Evolutionary conservation across 345 rosid species (phyloP).

Genomic region (Abelmoschus esculentus): DNA sequence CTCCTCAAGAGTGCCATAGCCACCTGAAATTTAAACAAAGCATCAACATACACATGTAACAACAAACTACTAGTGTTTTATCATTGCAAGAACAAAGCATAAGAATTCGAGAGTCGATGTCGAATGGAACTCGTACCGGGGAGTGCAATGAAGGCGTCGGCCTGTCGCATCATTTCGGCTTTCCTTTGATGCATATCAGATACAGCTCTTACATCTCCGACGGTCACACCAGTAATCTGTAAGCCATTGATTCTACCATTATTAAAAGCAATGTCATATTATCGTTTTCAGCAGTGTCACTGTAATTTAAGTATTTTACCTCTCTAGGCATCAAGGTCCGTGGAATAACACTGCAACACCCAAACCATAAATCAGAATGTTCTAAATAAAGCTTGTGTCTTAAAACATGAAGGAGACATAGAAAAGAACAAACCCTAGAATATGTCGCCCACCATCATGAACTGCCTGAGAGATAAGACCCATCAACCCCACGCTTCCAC

Average conservation of each 20-base stretch:
- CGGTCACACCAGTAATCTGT: slow-evolving; percentile 67
- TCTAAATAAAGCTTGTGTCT: slow-evolving; percentile 17
- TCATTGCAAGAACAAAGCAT: background rate
- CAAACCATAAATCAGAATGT: background rate
- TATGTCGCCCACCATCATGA: slow-evolving; percentile 99
- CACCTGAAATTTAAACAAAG: slow-evolving; percentile 38
- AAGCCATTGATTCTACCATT: background rate
- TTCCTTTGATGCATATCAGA: slow-evolving; percentile 94
- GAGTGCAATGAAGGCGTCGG: slow-evolving; percentile 90
- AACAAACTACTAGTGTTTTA: background rate
- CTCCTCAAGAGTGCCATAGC: slow-evolving; percentile 94
- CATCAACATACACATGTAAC: background rate
- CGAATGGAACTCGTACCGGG: slow-evolving; percentile 43
- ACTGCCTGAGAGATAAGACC: slow-evolving; percentile 97
- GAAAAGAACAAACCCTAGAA: slow-evolving; percentile 67
- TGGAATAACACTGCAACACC: slow-evolving; percentile 72
- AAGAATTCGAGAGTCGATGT: background rate
- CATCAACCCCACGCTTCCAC: slow-evolving; percentile 97
- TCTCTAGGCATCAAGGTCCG: slow-evolving; percentile 76
- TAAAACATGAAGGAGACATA: slow-evolving; percentile 24
- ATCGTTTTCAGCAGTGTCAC: background rate
- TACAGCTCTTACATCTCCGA: slow-evolving; percentile 89
- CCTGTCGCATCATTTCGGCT: slow-evolving; percentile 94
- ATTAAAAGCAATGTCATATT: background rate
- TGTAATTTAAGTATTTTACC: slow-evolving; percentile 31